Evolutionary conservation across 2,329 filamentous ascomycete species (phyloP).

Genomic region (Microdochium trichocladiopsis): DNA sequence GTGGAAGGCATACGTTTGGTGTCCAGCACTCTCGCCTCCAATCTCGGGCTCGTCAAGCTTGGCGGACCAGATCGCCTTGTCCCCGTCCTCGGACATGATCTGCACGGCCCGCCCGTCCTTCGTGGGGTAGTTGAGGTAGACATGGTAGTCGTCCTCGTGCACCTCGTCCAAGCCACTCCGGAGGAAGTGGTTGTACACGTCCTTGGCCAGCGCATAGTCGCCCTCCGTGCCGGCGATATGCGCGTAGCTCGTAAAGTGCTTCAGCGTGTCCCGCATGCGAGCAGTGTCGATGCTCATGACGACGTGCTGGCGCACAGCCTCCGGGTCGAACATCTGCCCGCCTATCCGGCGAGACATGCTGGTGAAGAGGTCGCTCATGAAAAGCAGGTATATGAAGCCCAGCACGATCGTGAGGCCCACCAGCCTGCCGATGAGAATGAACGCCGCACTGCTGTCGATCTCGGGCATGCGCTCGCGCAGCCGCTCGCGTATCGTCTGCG

Average conservation of each 20-base stretch:
- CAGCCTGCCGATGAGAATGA: conserved; percentile 64
- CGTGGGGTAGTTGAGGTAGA: conserved; percentile 89
- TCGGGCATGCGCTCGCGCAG: conserved; percentile 22
- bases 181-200: conserved; percentile 72
- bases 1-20: conserved; percentile 76
- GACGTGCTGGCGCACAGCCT: conserved; percentile 70
- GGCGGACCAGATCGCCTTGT: conserved; percentile 65
- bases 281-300: conserved; percentile 65
- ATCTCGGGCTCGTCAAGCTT: conserved; percentile 74
- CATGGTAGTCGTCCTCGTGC: conserved; percentile 69
- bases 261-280: conserved; percentile 64
- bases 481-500: conserved; percentile 11
- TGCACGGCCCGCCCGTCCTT: conserved; percentile 71
- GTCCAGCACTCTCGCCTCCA: conserved; percentile 53
- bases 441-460: conserved; percentile 32
- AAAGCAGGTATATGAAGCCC: conserved; percentile 73
- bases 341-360: conserved; percentile 54
- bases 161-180: conserved; percentile 70
- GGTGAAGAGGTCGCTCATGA: conserved; percentile 77
- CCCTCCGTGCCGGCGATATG: conserved; percentile 94
- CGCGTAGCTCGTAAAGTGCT: conserved; percentile 74
- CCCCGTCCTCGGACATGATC: conserved; percentile 62
- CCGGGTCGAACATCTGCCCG: conserved; percentile 72
- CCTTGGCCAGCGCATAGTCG: conserved; percentile 78
- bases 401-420: conserved; percentile 71